These are phyloP conservation scores for Biancaea sappan DNA, from an alignment of 306 rosid genomes.

Conservation along the genomic window DNA sequence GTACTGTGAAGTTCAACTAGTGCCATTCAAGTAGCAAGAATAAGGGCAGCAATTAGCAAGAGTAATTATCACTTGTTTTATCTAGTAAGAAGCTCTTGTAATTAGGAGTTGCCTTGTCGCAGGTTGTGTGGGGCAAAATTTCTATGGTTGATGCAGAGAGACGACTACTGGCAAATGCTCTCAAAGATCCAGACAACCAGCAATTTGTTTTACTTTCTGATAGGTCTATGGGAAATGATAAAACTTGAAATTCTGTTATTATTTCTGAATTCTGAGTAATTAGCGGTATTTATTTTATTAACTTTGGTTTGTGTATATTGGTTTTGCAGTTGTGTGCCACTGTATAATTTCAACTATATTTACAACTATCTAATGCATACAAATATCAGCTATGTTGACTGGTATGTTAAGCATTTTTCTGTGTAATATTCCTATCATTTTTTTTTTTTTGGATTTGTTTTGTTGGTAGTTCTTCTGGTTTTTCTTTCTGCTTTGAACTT, in stretches of 20 bases:
- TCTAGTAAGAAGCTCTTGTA: slow-evolving; percentile 28
- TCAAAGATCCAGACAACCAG: slow-evolving; percentile 86
- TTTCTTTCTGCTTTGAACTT: slow-evolving; percentile 30
- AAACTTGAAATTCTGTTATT: slow-evolving; percentile 33
- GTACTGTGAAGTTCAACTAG: slow-evolving; percentile 4
- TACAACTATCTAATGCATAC: slow-evolving; percentile 76
- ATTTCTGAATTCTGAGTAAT: slow-evolving; percentile 13
- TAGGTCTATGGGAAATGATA: slow-evolving; percentile 53
- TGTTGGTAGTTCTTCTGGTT: slow-evolving; percentile 16
- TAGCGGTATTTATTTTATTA: slow-evolving; percentile 37
- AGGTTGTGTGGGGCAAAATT: slow-evolving; percentile 99
- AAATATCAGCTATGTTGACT: slow-evolving; percentile 91
- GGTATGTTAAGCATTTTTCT: slow-evolving; percentile 52
- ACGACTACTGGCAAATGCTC: slow-evolving; percentile 84
- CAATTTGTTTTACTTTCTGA: slow-evolving; percentile 96
- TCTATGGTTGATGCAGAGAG: slow-evolving; percentile 99
- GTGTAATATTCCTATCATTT: neutral
- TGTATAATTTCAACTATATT: slow-evolving; percentile 80
- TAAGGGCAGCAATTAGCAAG: slow-evolving; percentile 19
- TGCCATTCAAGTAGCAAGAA: slow-evolving; percentile 6
- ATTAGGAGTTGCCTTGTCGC: slow-evolving; percentile 42
- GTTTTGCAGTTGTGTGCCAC: slow-evolving; percentile 89
- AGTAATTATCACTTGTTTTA: slow-evolving; percentile 27
- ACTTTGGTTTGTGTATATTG: slow-evolving; percentile 38
- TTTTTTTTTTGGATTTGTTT: slow-evolving; percentile 7